Base-by-base conservation (phyloP, 2,329 filamentous ascomycete genomes). In the Nakataea oryzae region DNA sequence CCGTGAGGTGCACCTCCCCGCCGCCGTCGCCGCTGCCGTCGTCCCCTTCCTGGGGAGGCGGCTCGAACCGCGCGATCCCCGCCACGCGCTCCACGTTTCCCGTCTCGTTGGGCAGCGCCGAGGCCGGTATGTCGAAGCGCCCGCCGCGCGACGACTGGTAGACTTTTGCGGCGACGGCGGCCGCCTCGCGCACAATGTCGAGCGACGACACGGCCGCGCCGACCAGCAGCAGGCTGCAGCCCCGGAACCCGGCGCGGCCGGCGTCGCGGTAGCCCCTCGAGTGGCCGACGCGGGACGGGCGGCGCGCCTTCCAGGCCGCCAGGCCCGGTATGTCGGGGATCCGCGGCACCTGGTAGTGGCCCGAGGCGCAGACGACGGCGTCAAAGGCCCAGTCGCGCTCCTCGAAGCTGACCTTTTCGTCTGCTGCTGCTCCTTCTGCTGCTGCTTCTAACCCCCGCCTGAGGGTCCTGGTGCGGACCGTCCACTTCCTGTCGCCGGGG, bases 201-300 rank as follows among this genome's bases (percentile, higher is more conserved):
- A 74, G 67, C 1, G 76, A 74, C 0, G 76, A 80, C 1, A 76
- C 74, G 1, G 76, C 70, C n/a, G 80, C 84, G 58, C 86, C 86
- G 7, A 81, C 75, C 24, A 82, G 71, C 54, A 85, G 80, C 0
- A 81, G 65, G 0, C 72, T 78, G 62, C 86, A 60, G 21, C 47
- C 62, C 3, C 30, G 54, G 60, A 66, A 67, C 24, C 61, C 24
- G 84, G 47, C 76, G 78, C 3, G 70, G 21, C 84, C 78, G 0
- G 89, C 83, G 0, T 74, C 80, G 11, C 89, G 82, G 68, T 91
- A 95, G 64, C 82, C 82, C 70, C 92, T 93, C 0, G 90, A 91
- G 69, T 90, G 88, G 3, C 78, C 79, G 26, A 90, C 79, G 4
- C 74, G 68, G 0, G 75, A 76, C 0, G 83, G 81, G 64, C 82